phyloP scores from a whole-genome alignment of 2,329 filamentous ascomycete species.

The Sporothrix euskadiensis region DNA sequence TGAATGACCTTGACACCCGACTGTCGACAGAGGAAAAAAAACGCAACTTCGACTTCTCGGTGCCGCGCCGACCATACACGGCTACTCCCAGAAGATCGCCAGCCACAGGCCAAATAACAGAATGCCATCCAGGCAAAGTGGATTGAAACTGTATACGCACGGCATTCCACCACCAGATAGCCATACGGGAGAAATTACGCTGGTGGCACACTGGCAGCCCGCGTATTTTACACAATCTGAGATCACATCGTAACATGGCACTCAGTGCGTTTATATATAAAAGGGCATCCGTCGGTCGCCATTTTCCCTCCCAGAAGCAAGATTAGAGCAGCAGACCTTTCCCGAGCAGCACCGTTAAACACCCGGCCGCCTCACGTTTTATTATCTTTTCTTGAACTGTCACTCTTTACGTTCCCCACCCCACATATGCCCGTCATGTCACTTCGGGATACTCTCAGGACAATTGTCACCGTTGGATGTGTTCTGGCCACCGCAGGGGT shows the following conservation, averaged over 20 bases:
- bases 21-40: too few species aligned
- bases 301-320: neutral
- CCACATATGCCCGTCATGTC: neutral
- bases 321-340: neutral
- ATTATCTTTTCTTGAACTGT: too few species aligned
- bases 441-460: neutral
- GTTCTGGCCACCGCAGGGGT: neutral
- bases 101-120: neutral
- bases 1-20: too few species aligned
- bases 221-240: neutral
- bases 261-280: neutral
- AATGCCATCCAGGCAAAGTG: neutral
- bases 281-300: neutral
- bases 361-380: neutral
- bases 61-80: neutral
- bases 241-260: neutral
- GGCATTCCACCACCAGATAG: neutral
- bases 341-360: neutral
- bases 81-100: neutral
- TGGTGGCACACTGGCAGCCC: neutral
- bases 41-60: neutral
- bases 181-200: neutral
- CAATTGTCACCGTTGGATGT: neutral
- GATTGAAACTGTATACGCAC: neutral
- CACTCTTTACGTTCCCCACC: neutral